A percentile compares a stretch with the other conserved stretches of the same genome.
Evolutionary conservation across 208 protist species (phyloP).

Genomic region (Leishmania mexicana): DNA sequence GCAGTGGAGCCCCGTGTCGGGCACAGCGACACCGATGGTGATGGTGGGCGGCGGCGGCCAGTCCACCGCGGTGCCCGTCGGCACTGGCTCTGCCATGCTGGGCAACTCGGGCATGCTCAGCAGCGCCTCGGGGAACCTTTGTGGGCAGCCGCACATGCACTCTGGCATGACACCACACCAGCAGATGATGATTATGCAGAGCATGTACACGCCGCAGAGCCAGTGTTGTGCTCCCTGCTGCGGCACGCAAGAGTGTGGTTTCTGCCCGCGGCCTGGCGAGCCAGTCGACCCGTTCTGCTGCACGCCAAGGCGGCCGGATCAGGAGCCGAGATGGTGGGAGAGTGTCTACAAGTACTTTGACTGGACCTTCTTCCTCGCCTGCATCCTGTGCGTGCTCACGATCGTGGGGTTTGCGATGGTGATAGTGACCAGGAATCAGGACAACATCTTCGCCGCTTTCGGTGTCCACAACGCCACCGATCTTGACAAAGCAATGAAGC

Average conservation of each 20-base stretch:
- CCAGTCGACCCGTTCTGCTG: conserved; percentile 71
- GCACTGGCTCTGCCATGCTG: conserved; percentile 1
- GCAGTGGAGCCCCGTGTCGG: conserved; percentile 24
- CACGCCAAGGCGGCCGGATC: conserved; percentile 30
- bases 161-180: conserved; percentile 20
- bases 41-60: not conserved
- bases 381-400: conserved; percentile 53
- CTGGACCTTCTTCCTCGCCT: conserved; percentile 64
- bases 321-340: conserved; percentile 37
- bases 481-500: conserved; percentile 43
- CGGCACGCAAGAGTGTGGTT: conserved; percentile 9
- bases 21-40: conserved; percentile 8
- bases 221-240: conserved; percentile 37
- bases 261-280: conserved; percentile 41
- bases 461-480: conserved; percentile 29
- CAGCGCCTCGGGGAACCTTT: conserved; percentile 17
- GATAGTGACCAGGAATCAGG: conserved; percentile 34
- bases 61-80: no score
- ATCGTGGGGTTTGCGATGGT: conserved; percentile 60
- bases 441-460: conserved; percentile 69
- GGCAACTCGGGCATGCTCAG: conserved; percentile 24
- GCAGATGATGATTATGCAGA: conserved; percentile 29
- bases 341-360: conserved; percentile 63
- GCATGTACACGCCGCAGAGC: conserved; percentile 18
- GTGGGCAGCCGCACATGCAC: not conserved